Evolutionary conservation across 2,329 filamentous ascomycete genomes (phyloP), one percentile per base, ranked within the genome.

Genomic region (Samsoniella hepiali): DNA sequence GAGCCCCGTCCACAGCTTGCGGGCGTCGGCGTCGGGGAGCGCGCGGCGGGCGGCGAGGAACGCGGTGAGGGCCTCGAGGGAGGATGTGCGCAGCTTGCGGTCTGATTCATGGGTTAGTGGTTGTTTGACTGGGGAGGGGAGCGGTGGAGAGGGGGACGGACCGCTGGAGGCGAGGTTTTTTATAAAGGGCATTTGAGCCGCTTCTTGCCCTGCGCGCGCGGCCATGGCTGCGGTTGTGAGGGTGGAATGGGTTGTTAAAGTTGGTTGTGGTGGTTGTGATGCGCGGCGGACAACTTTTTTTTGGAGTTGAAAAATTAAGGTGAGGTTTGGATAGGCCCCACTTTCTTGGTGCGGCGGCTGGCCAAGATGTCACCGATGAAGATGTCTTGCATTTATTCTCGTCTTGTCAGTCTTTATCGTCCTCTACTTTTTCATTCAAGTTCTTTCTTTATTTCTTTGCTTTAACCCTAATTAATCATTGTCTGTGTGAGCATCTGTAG

Each of bases 1-100:
- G 27, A 98, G 85, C 5, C 93, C 94, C 74, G 96, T 96, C 92
- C 93, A 97, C 68, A 98, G 84, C 79, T 97, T 97, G 65, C 94
- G 81, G 57, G 91, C 81, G 67, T 97, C 93, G 68, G 90, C 75
- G 47, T 85, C 79, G 22, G 85, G 79, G 65, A 97, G 85, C 61
- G 76, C 71, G 44, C 79, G 74, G 47, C 84, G 83, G 65, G 85
- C 82, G 66, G 85, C 83, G 73, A 98, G 88, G 81, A 91, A 97
- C 57, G 86, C 84, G 68, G 88, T 86, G 34, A 98, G 87, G 55
- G 90, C 91, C 60, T 84, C 79, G 74, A 97, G 84, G 62, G 93
- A 91, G 67, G 89, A 84, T 73, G 90, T 90, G 73, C 92, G 90
- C 63, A 86, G 86, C 76, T 88, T 88, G 73, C 90, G 88, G 77